Evolutionary conservation across 1,284 basidiomycete genomes (phyloP), one percentile per base, ranked within the genome.

Genomic region (Puccinia polysora): DNA sequence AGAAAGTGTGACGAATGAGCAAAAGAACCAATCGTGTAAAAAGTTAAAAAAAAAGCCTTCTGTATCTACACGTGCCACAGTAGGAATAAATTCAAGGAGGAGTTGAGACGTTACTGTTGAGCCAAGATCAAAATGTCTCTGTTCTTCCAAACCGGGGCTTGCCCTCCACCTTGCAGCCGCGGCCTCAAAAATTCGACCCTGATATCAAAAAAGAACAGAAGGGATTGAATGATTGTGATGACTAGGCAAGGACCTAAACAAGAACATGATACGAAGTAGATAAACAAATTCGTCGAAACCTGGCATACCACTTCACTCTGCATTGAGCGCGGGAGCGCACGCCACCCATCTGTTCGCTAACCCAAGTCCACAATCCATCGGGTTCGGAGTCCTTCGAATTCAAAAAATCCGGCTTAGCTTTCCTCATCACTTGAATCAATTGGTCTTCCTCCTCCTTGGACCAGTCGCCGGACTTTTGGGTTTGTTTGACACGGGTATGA

Each of bases 321-420:
- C 89, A 90, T 78, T 92, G 90, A 75, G 89, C 87, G 75, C 88
- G 83, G 36, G 86, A 86, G 60, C 90, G 84, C 65, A 80, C 85
- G 25, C 86, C 85, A 49, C 86, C 87, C 89, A 91, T 90, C 63
- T 83, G 82, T 58, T 86, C 83, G 74, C 86, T 87, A 50, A 91
- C 87, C 69, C 83, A 83, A 14, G 86, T 84, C 89, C 89, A 91
- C 79, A 90, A 89, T 32, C 90, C 85, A 75, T 90, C 89, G 70
- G 85, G 86, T 71, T 90, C 88, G 58, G 85, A 80, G 75, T 87
- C 84, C 14, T 50, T 36, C 3, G 45, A 20, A 23, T 50, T 25
- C 14, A 45, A 36, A 18, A 88, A 83, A 89, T 85, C 74, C 87
- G 85, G 25, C 84, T 85, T 34, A 4, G 56, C 20, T 60, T 60